Evolutionary conservation across 805 yeast species (phyloP), one percentile per base, ranked within the genome.

Genomic region (Candida easanensis): DNA sequence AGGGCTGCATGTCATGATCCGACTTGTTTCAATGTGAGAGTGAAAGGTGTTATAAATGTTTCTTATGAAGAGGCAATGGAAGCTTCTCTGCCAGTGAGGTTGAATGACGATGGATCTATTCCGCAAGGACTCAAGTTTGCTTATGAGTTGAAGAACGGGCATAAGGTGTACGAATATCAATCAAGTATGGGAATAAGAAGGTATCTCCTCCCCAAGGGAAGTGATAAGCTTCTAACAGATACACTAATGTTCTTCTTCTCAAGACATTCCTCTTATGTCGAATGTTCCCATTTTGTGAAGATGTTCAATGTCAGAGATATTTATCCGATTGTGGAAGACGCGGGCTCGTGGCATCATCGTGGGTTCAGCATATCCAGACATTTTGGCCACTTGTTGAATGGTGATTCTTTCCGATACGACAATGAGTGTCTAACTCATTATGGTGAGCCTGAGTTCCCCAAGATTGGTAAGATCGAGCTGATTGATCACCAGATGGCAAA

Each of bases 251-350:
- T 70, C 14, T 52, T 70, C 7, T 75, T 68, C 49, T 71, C 77
- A 4, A 53, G 79, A 33, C 79, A 75, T 46, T 71, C 78, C 1
- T 71, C 78, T 2, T 75, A 64, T 44, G 38, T 62, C 7, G 80
- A 75, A 48, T 57, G 65, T 14, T 45, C 57, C 15, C 42, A 61
- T 9, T 65, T 75, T 11, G 52, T 74, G 1, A 46, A 57, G 5
- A 32, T 58, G 25, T 68, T 75, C 39, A 54, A 45, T 9, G 75
- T 76, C 0, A 50, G 42, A 11, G 71, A 71, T 37, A 74, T 74
- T 0, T 71, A 62, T 38, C 79, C 79, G 0, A 68, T 73, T 36
- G 63, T 62, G n/a, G 69, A 61, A 28, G 61, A 67, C 1, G 36
- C 31, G 8, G 28, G 48, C 1, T 51, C 63, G 0, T 73, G 75